Evolutionary conservation across 2,329 filamentous ascomycete genomes (phyloP), one percentile per base, ranked within the genome.

Genomic region (Exophiala aquamarina): DNA sequence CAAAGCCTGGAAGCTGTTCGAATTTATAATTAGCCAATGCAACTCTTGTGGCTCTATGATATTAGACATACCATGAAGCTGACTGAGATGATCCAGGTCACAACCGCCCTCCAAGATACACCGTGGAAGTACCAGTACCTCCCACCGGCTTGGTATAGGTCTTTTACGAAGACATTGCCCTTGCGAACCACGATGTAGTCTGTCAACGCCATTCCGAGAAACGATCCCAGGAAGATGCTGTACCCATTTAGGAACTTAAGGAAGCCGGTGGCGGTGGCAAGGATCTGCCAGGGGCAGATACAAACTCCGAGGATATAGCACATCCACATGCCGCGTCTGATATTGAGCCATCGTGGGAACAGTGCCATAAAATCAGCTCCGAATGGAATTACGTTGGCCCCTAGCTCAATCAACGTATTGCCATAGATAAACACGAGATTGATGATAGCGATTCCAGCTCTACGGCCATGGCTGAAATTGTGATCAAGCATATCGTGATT

Each of bases 261-360:
- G 36, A 75, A 72, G 14, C 55, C 64, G 6, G 65, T 63, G 3
- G 71, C 70, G 20, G 61, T 65, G 14, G 60, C 63, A 4, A 74
- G 62, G 41, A 74, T 74, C 59, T 72, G 69, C 71, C 71, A 74
- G 0, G 71, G 72, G 0, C 70, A 70, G 1, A 69, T 62, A 17
- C 63, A 67, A 67, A 68, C 75, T 9, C 62, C 63, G 35, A 57
- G 59, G 52, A 73, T 47, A 3, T 73, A 55, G 38, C 46, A 70
- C 3, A 61, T 29, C 8, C 54, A 45, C 49, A 58, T 55, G 2
- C 74, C 75, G 1, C 74, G 68, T 11, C 71, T 66, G 46, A 78
- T 74, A 59, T 79, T 77, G 58, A 81, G 63, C 55, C 70, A 79
- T 31, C 68, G 66, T 0, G 78, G 78, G 28, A 77, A 71, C 6